These are phyloP conservation scores for Diaporthe aspalathi DNA, from an alignment of 2,329 filamentous ascomycete genomes.

Conservation along the genomic window DNA sequence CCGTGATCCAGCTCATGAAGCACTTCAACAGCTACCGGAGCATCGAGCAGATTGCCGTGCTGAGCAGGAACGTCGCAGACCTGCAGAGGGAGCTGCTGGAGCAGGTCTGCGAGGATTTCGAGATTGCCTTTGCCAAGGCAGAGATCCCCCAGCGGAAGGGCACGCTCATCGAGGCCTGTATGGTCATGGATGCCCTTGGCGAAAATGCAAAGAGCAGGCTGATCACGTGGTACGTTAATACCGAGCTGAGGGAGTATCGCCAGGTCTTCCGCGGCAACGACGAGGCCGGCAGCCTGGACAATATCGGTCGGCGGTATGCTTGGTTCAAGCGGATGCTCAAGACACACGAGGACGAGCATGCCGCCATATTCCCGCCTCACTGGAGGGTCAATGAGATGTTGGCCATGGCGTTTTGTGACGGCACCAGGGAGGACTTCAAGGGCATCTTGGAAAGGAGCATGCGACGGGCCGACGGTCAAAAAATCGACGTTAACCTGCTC, in stretches of 20 bases:
- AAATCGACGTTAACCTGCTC: slow-evolving; percentile 88
- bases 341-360: slow-evolving; percentile 94
- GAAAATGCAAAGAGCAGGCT: slow-evolving; percentile 85
- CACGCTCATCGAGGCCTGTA: slow-evolving; percentile 85
- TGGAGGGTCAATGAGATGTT: slow-evolving; percentile 94
- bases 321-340: slow-evolving; percentile 98
- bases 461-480: slow-evolving; percentile 79
- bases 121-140: slow-evolving; percentile 90
- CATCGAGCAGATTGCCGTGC: slow-evolving; percentile 95
- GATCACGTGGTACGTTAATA: slow-evolving; percentile 98
- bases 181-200: slow-evolving; percentile 94
- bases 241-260: slow-evolving; percentile 92
- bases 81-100: slow-evolving; percentile 92
- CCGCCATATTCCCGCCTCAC: slow-evolving; percentile 83
- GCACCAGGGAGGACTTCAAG: slow-evolving; percentile 94
- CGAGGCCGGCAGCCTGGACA: slow-evolving; percentile 95
- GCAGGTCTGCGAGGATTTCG: slow-evolving; percentile 99
- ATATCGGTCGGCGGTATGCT: slow-evolving; percentile 92
- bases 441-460: slow-evolving; percentile 90
- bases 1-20: slow-evolving; percentile 96
- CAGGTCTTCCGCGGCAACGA: slow-evolving; percentile 97
- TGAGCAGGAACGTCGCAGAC: slow-evolving; percentile 93
- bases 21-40: slow-evolving; percentile 98
- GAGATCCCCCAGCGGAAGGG: slow-evolving; percentile 78
- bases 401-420: slow-evolving; percentile 93